Base-by-base conservation (phyloP, 1,284 basidiomycete species). In the Rhodotorula sp. region DNA sequence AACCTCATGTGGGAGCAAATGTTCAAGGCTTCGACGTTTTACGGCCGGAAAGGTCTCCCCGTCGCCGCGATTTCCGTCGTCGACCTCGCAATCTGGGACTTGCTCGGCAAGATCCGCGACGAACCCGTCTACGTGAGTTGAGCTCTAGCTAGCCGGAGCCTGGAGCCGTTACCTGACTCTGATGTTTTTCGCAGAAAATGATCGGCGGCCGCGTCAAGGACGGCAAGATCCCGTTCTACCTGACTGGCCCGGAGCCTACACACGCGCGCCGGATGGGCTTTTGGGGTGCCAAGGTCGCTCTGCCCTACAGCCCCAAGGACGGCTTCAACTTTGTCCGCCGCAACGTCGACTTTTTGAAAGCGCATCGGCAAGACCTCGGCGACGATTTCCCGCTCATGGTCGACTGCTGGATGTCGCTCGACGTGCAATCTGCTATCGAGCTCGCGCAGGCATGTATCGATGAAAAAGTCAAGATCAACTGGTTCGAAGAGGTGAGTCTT, bases 21-120 rank as follows among this genome's bases (percentile, higher is more conserved):
- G 79, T 79, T 78, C 77, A 80, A 79, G 56, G 73, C 67, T 23
- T 56, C 48, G 7, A 52, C 50, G 1, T 62, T 65, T 58, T 52
- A 56, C 47, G 60, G 59, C 10, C 60, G 48, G 28, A 62, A 62
- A 45, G 59, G 59, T 1, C 7, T 60, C 1, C 59, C 59, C 26
- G 43, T 60, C 12, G 84, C 84, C 8, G 84, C 83, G 31, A 81
- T 84, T 68, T 83, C 82, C 19, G 88, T 87, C 6, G 87, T 83
- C 72, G 81, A 82, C 67, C 78, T 82, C 16, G 84, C 85, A 43
- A 80, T 86, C 67, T 85, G 85, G 85, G 85, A 86, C 75, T 80
- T 85, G 2, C 76, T 85, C 23, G 85, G 85, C 66, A 85, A 85
- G 79, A 82, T 86, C 70, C 82, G 85, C 45, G 79, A 80, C 31